phyloP scores from a whole-genome alignment of 208 protist species.

The Trypanosoma cruzi region DNA sequence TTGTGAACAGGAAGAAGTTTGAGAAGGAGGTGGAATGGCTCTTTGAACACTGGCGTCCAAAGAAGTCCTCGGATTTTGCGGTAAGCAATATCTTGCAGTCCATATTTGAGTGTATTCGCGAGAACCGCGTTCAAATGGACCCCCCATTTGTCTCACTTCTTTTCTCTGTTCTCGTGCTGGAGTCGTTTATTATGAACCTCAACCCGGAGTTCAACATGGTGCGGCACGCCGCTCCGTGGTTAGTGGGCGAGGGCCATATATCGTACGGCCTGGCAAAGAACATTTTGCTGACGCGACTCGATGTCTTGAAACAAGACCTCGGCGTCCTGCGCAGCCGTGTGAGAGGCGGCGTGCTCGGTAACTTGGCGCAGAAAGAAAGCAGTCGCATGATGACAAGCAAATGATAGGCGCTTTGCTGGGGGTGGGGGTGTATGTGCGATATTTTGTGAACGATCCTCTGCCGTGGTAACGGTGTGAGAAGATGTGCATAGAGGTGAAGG shows the following conservation, averaged over 20 bases:
- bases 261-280: constrained; percentile 86
- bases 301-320: constrained; percentile 63
- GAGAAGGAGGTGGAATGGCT: constrained; percentile 43
- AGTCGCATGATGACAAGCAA: constrained; percentile 34
- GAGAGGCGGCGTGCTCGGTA: constrained; percentile 50
- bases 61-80: constrained; percentile 61
- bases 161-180: constrained; percentile 90
- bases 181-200: constrained; percentile 94
- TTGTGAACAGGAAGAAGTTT: constrained; percentile 62
- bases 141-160: constrained; percentile 89
- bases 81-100: constrained; percentile 87
- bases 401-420: constrained; percentile 10
- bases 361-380: constrained; percentile 45
- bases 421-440: not conserved
- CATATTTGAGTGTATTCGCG: constrained; percentile 82
- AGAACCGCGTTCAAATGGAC: constrained; percentile 88
- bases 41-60: constrained; percentile 77
- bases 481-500: not conserved
- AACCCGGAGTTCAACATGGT: constrained; percentile 93
- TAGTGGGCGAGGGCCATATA: constrained; percentile 86
- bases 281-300: constrained; percentile 54
- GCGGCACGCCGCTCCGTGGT: constrained; percentile 85
- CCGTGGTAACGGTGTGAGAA: not conserved
- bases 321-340: constrained; percentile 63
- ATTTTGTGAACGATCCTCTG: not conserved